Evolutionary conservation across 108 stramenopile species (phyloP), one percentile per base, ranked within the genome.

Genomic region (Discostella pseudostelligera): DNA sequence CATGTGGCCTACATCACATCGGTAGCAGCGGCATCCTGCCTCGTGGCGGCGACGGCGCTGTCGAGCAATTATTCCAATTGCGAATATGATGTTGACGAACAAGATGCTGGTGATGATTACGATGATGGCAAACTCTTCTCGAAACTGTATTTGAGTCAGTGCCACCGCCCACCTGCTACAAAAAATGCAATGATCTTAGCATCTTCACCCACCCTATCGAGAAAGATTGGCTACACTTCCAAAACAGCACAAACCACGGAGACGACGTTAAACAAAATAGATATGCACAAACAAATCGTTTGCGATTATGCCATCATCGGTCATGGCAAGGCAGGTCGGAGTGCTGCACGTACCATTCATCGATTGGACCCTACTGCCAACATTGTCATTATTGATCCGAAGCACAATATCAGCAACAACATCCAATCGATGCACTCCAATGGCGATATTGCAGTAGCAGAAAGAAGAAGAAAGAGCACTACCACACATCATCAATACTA

Each of bases 271-370:
- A 5, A 32, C 32, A 32, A 32, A 5, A 5, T 4, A 4, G 32
- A 32, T 32, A 21, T 4, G 22, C 28, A 60, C 29, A 44, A 53
- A 19, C 29, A 26, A n/a, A 9, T n/a, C 3, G 62, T 68, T 19
- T 76, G 67, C 45, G 78, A 79, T 44, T 79, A 75, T 39, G 65
- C 56, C 47, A 39, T 79, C 11, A 16, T 79, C 4, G 78, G 76
- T 0, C 63, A 74, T 46, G 78, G 78, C 17, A 70, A 69, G 39
- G 73, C 73, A 29, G 78, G 78, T 4, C 47, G 63, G 20, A 70
- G 68, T 59, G 78, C 78, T 17, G 29, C 70, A 8, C 47, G 61
- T 14, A 79, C 68, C 35, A 49, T 79, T 8, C 57, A 28, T 43
- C 14, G 22, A 26, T 48, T 70, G 60, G 73, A 75, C 29, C 74